These are phyloP conservation scores for Glutinoglossum americanum DNA, from an alignment of 495 filamentous ascomycete genomes.

Conservation along the genomic window DNA sequence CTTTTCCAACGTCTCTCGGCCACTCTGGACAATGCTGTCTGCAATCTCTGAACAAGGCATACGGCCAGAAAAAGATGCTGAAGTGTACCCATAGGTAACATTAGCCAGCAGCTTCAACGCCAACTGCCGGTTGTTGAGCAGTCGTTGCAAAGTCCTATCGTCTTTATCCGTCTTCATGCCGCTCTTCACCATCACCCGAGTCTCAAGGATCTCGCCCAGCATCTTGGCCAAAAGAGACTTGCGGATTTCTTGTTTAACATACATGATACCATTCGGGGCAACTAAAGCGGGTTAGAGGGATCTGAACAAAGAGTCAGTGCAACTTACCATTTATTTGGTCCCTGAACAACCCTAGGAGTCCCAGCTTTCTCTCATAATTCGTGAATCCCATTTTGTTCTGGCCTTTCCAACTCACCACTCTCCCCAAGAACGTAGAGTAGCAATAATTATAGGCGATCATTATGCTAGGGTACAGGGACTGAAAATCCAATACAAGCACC, in stretches of 20 bases:
- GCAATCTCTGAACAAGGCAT: conserved; percentile 98
- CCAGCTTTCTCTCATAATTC: conserved; percentile 53
- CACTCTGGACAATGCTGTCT: conserved; percentile 93
- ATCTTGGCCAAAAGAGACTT: conserved; percentile 90
- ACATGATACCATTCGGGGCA: conserved; percentile 91
- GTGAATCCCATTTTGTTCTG: conserved; percentile 88
- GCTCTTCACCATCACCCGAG: conserved; percentile 91
- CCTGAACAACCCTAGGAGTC: conserved; percentile 57
- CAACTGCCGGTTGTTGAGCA: conserved; percentile 83
- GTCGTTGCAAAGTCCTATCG: conserved; percentile 64
- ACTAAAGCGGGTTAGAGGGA: too few species aligned
- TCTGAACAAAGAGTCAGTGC: neutral
- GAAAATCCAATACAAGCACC: conserved; percentile 81
- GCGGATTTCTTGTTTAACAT: conserved; percentile 62
- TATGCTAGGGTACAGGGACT: conserved; percentile 85
- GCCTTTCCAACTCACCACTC: conserved; percentile 66
- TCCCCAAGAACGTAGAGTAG: conserved; percentile 88
- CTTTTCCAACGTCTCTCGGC: conserved; percentile 80
- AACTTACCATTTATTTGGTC: conserved; percentile 48
- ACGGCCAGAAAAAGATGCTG: conserved; percentile 80
- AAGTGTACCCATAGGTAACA: conserved; percentile 95
- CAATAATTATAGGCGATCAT: conserved; percentile 99
- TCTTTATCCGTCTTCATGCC: conserved; percentile 93
- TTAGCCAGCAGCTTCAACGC: conserved; percentile 96
- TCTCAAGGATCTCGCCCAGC: conserved; percentile 89